Conservation (phyloP, 2,329 filamentous ascomycete genomes). For the Tolypocladium capitatum region DNA sequence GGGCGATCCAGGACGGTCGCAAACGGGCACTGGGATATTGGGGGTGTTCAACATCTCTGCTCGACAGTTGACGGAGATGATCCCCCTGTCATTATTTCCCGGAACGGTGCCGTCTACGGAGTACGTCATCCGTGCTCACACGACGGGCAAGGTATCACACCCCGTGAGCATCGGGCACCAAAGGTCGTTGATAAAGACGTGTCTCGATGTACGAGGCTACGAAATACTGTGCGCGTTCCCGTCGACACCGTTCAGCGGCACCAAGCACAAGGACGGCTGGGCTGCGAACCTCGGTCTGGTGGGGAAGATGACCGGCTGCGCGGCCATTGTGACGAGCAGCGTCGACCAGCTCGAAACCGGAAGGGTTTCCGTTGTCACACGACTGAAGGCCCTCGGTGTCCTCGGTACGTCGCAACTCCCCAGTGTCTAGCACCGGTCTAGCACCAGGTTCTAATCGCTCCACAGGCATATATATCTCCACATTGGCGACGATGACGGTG, state of each 20-base stretch:
- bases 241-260: conserved; percentile 40
- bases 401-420: conserved; percentile 38
- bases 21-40: conserved; percentile 61
- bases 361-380: conserved; percentile 50
- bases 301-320: conserved; percentile 80
- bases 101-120: conserved; percentile 43
- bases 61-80: conserved; percentile 49
- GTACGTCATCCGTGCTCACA: conserved; percentile 66
- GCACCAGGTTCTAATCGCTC: background rate
- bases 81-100: conserved; percentile 60
- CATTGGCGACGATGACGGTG: conserved; percentile 46
- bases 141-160: conserved; percentile 45
- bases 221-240: conserved; percentile 72
- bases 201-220: conserved; percentile 54
- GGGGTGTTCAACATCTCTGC: conserved; percentile 73
- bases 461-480: conserved; percentile 60
- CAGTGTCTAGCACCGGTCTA: background rate
- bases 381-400: conserved; percentile 66
- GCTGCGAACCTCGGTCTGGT: conserved; percentile 66
- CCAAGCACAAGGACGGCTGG: conserved; percentile 22
- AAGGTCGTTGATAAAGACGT: conserved; percentile 44
- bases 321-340: conserved; percentile 55
- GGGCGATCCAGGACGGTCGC: conserved; percentile 26
- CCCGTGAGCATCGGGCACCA: conserved; percentile 31
- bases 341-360: conserved; percentile 42